phyloP scores from a whole-genome alignment of 805 yeast species.

The Phaffomyces thermotolerans region DNA sequence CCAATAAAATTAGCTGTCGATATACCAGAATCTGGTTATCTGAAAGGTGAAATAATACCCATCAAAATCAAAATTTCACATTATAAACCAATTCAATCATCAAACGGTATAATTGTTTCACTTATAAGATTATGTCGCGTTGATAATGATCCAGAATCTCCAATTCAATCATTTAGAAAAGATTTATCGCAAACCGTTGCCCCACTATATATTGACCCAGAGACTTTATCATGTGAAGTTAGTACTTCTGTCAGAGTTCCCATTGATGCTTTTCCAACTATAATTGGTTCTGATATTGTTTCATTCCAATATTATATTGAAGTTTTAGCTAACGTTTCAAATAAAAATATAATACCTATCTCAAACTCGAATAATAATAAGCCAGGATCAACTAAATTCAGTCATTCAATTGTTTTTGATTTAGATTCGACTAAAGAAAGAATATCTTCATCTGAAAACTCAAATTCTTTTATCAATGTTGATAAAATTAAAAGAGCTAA shows the following conservation, averaged over 20 bases:
- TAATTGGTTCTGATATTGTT: conserved; percentile 60
- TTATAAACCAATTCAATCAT: conserved; percentile 58
- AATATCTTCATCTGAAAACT: conserved; percentile 19
- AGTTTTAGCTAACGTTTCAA: conserved; percentile 73
- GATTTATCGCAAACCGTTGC: conserved; percentile 72
- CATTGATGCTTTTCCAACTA: conserved; percentile 80
- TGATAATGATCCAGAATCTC: conserved; percentile 47
- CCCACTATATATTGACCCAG: conserved; percentile 75
- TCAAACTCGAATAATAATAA: conserved; percentile 22
- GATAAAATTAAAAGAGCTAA: conserved; percentile 69
- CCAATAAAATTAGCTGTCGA: conserved; percentile 37
- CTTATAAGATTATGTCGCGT: conserved; percentile 73
- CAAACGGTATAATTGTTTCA: conserved; percentile 72
- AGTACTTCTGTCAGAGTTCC: conserved; percentile 68
- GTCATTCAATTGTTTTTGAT: conserved; percentile 20
- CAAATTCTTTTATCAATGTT: conserved; percentile 54
- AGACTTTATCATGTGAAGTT: conserved; percentile 45
- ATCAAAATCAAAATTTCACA: conserved; percentile 62
- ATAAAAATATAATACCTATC: conserved; percentile 35
- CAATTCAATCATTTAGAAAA: conserved; percentile 59
- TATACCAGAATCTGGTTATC: conserved; percentile 57
- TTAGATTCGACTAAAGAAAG: conserved; percentile 19
- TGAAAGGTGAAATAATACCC: conserved; percentile 76
- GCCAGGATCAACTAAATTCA: conserved; percentile 10
- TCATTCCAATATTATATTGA: conserved; percentile 82